These are phyloP conservation scores for Xylaria cubensis DNA, from an alignment of 495 filamentous ascomycete genomes.

Conservation along the genomic window DNA sequence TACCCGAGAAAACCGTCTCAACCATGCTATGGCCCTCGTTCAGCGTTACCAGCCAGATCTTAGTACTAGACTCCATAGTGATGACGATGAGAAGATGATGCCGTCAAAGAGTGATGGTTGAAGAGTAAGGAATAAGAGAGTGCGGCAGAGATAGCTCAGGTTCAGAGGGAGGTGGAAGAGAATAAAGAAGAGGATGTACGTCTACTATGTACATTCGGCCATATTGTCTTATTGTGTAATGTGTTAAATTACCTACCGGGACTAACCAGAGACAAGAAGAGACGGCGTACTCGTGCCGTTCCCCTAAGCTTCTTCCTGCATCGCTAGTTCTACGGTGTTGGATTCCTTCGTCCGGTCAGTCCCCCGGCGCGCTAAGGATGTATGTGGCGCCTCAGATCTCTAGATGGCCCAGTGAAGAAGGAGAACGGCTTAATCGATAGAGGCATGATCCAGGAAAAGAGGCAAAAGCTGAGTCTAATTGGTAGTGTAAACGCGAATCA, in stretches of 20 bases:
- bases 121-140: constrained; percentile 2
- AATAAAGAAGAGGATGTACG: not conserved
- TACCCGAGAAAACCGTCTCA: constrained; percentile 13
- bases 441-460: not conserved
- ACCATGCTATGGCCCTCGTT: constrained; percentile 23
- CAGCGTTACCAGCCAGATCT: constrained; percentile 14
- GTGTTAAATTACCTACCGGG: not conserved
- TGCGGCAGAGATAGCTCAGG: not conserved
- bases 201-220: not conserved
- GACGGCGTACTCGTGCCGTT: not conserved
- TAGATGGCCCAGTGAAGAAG: not conserved
- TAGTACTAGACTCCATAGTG: not conserved
- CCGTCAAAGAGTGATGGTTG: not conserved
- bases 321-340: constrained; percentile 13
- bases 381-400: not conserved
- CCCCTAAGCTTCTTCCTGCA: constrained; percentile 14
- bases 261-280: not conserved
- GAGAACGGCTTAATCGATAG: not conserved
- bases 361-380: not conserved
- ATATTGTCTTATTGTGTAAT: not conserved
- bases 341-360: not conserved
- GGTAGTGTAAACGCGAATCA: constrained; percentile 1
- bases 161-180: not conserved
- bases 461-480: too few species aligned
- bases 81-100: not conserved